Evolutionary conservation across 2,329 filamentous ascomycete genomes (phyloP), one percentile per base, ranked within the genome.

Genomic region (Aspergillus udagawae): DNA sequence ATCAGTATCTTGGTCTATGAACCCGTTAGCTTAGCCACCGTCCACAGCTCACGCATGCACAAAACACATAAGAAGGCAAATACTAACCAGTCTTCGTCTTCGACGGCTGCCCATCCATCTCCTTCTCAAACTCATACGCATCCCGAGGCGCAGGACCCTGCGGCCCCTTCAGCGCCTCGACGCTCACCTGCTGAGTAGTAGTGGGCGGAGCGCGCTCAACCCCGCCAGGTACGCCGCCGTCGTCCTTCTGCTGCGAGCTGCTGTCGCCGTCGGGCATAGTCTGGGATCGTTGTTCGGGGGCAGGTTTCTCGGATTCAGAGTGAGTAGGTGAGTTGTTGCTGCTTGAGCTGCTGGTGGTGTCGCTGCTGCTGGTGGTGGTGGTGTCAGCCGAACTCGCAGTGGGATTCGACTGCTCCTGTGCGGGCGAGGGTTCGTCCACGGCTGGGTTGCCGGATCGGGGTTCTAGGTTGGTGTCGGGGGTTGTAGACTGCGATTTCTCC

Each of bases 91-190:
- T 47, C 23, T 12, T 51, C 41, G 49, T 42, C 42, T 51, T 52
- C 20, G 25, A 23, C 35, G 9, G 8, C 23, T 32, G 32, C 8
- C 59, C 53, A 32, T 67, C 65, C 17, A 62, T 52, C 5, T 69
- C 61, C 49, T 71, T 69, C 51, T 73, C 66, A 17, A 70, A 71
- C 8, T 68, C 63, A 42, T 68, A 65, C 10, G 67, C 65, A 14
- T 63, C 52, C 20, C 62, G 58, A 1, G 68, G 65, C 5, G 63
- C 52, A 4, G 65, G 61, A 32, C 60, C 60, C 35, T 69, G 62
- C 3, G 70, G 71, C 0, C 71, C 71, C 51, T 63, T 55, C 20
- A 72, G 61, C 1, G 70, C 68, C 35, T 73, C 71, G 52, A 66
- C 55, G 54, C 69, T 72, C 27, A 62, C 67, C 0, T 60, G 52